These are phyloP conservation scores for Blastomyces gilchristii DNA, from an alignment of 2,329 filamentous ascomycete species.

Conservation along the genomic window DNA sequence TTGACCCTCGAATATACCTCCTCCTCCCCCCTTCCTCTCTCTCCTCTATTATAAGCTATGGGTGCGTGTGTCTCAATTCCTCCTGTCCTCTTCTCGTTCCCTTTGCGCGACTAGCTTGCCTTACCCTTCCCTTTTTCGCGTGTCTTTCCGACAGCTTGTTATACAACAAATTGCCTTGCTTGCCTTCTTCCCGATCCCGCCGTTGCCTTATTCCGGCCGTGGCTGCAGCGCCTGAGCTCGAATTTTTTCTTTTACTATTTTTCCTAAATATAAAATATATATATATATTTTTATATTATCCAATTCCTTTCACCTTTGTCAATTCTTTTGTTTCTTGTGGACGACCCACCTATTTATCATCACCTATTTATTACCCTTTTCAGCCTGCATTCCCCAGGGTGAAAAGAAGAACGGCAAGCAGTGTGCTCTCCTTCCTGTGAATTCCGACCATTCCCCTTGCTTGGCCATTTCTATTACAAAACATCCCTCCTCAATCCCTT, in stretches of 20 bases:
- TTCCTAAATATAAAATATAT: neutral
- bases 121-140: conserved; percentile 4
- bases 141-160: conserved; percentile 3
- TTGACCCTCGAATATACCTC: neutral
- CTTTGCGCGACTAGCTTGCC: conserved; percentile 4
- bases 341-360: neutral
- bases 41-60: conserved; percentile 12
- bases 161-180: conserved; percentile 4
- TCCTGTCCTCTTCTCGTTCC: neutral
- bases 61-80: conserved; percentile 15
- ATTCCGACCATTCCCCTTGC: conserved; percentile 1
- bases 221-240: conserved; percentile 2
- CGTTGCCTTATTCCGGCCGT: conserved; percentile 3
- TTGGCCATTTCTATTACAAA: conserved; percentile 4
- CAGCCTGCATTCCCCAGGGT: neutral
- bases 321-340: neutral
- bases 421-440: neutral
- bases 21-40: conserved; percentile 10
- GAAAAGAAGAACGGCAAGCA: conserved; percentile 5
- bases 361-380: neutral
- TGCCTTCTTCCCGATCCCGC: conserved; percentile 2
- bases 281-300: neutral
- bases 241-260: neutral
- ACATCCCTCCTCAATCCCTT: neutral
- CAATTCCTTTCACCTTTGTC: neutral